Evolutionary conservation across 169 alveolate species (phyloP).

Genomic region (Eimeria falciformis): DNA sequence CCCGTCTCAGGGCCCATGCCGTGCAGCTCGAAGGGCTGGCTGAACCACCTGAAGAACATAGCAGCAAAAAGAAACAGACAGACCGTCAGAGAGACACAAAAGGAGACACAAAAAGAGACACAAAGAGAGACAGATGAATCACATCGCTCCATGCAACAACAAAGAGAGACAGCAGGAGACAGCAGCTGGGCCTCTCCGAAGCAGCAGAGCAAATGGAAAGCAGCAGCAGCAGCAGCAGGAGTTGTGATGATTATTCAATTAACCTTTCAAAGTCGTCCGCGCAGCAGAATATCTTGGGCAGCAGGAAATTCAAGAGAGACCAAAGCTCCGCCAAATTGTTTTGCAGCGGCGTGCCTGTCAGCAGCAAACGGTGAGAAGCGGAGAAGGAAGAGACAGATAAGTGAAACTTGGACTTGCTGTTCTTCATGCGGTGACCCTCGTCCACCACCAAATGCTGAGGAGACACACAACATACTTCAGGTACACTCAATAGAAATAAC

Average conservation of each 20-base stretch:
- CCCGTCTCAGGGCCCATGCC: conserved; percentile 77
- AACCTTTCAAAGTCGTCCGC: conserved; percentile 96
- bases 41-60: conserved; percentile 89
- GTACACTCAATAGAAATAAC: background rate
- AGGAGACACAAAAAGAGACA: background rate
- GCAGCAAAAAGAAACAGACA: background rate
- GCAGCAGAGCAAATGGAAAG: background rate
- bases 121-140: background rate
- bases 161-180: background rate
- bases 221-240: too few species aligned
- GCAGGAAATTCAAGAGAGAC: conserved; percentile 98
- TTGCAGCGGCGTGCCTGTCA: conserved; percentile 99
- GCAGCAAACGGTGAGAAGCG: conserved; percentile 93
- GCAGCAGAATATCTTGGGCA: conserved; percentile 97
- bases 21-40: conserved; percentile 73
- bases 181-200: too few species aligned
- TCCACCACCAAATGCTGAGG: conserved; percentile 97
- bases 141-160: background rate
- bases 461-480: background rate
- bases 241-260: too few species aligned
- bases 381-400: conserved; percentile 87
- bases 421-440: conserved; percentile 99
- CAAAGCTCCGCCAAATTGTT: conserved; percentile 98
- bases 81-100: background rate
- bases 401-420: conserved; percentile 96